Percentiles rank a stretch among this genome's conserved stretches.
These are phyloP conservation scores for Avena insularis DNA, from an alignment of 176 grass and related monocot species.

Conservation along the genomic window DNA sequence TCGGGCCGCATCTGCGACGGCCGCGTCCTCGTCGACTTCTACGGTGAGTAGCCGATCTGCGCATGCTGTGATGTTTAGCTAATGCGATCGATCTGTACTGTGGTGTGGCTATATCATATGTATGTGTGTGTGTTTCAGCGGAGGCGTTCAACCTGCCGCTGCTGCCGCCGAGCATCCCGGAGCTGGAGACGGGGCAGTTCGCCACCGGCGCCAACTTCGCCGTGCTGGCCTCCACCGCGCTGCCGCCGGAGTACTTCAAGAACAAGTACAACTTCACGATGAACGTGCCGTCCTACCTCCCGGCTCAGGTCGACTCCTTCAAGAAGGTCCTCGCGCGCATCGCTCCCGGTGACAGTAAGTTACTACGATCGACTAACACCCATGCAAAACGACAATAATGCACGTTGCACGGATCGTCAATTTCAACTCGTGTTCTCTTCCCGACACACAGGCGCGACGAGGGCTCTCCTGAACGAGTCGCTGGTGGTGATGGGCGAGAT, in stretches of 20 bases:
- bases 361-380: no score
- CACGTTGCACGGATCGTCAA: neutral
- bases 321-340: neutral
- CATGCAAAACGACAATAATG: no score
- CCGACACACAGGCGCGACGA: neutral
- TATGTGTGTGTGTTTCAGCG: neutral
- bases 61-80: neutral
- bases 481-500: constrained; percentile 64
- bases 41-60: neutral
- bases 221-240: neutral
- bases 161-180: constrained; percentile 17
- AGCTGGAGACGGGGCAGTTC: neutral
- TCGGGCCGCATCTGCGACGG: neutral
- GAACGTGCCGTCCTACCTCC: neutral
- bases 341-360: neutral
- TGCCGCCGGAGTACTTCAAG: neutral
- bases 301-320: neutral
- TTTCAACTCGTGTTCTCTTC: neutral
- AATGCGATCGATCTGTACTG: no score
- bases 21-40: constrained; percentile 7
- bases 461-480: constrained; percentile 25
- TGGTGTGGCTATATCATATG: no score
- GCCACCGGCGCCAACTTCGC: constrained; percentile 8
- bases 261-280: neutral
- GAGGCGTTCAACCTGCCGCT: neutral